Conservation (phyloP, 257 asterid genomes). For the Nicotiana sylvestris region DNA sequence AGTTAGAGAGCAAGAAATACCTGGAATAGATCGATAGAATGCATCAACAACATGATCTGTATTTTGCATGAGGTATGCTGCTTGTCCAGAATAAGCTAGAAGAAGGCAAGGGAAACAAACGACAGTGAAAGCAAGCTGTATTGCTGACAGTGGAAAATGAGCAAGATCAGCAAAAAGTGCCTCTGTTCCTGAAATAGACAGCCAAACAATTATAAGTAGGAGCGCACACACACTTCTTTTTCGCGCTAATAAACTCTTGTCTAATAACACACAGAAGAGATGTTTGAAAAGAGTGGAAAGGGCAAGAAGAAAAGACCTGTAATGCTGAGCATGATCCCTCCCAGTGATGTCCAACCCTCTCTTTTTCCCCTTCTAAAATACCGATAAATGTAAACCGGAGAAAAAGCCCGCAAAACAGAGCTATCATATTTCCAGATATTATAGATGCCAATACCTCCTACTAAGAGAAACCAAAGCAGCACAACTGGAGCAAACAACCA, state of each 20-base stretch:
- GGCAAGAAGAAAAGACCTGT: conserved; percentile 49
- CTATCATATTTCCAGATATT: conserved; percentile 71
- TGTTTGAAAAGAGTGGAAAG: background rate
- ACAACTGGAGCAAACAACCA: conserved; percentile 97
- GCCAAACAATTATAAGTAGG: conserved; percentile 10
- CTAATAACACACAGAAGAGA: background rate
- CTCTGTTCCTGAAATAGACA: conserved; percentile 30
- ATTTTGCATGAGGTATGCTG: conserved; percentile 48
- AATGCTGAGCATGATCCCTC: conserved; percentile 98
- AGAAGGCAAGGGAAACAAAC: conserved; percentile 38
- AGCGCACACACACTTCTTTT: background rate
- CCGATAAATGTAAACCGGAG: conserved; percentile 74
- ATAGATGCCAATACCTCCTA: conserved; percentile 89
- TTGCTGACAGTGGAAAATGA: conserved; percentile 19
- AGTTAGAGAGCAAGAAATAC: conserved; percentile 11
- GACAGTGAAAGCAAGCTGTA: conserved; percentile 42
- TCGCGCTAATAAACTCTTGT: background rate
- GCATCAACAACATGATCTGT: conserved; percentile 36
- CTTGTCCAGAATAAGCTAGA: conserved; percentile 45
- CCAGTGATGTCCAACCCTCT: conserved; percentile 80
- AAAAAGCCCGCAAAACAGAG: conserved; percentile 82
- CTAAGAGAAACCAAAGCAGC: conserved; percentile 85
- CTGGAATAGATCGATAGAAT: conserved; percentile 42
- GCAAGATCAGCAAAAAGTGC: conserved; percentile 31
- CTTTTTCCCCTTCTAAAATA: conserved; percentile 58